These are phyloP conservation scores for Moelleriella libera DNA, from an alignment of 2,329 filamentous ascomycete species.

Conservation along the genomic window DNA sequence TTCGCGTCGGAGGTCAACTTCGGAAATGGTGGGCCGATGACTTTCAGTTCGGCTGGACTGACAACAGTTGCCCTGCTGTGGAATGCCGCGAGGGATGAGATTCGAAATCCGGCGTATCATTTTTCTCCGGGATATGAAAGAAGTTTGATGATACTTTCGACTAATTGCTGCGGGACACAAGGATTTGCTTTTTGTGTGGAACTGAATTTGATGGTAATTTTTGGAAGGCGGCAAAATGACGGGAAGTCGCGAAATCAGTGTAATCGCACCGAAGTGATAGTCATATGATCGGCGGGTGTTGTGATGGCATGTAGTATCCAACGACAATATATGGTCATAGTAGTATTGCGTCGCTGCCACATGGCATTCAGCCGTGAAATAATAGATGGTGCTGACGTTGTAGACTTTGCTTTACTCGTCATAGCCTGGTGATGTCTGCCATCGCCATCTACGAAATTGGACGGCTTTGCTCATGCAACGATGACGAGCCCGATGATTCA, in stretches of 20 bases:
- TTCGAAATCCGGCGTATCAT: conserved; percentile 16
- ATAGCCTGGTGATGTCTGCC: too few species aligned
- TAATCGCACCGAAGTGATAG: conserved; percentile 14
- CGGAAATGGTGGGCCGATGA: conserved; percentile 28
- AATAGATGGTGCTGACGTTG: too few species aligned
- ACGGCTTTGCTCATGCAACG: too few species aligned
- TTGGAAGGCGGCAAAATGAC: conserved; percentile 18
- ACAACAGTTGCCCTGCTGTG: conserved; percentile 24
- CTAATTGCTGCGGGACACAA: conserved; percentile 12
- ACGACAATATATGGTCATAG: conserved; percentile 3
- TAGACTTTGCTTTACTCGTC: too few species aligned
- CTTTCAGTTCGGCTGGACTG: conserved; percentile 24
- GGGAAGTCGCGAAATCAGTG: conserved; percentile 14
- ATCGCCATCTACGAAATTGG: too few species aligned
- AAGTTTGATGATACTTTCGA: conserved; percentile 9
- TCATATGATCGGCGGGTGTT: conserved; percentile 8
- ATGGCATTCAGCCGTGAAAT: too few species aligned
- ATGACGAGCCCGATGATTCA: too few species aligned
- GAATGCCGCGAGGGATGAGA: conserved; percentile 18
- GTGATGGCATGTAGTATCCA: conserved; percentile 6
- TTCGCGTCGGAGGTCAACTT: conserved; percentile 21
- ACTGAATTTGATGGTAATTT: conserved; percentile 15
- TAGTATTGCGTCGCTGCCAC: neutral
- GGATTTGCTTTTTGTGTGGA: conserved; percentile 16
- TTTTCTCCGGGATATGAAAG: conserved; percentile 5